Percentiles rank a stretch among this genome's conserved stretches.
These are phyloP conservation scores for Phoma herbarum DNA, from an alignment of 2,329 filamentous ascomycete species.

Conservation along the genomic window DNA sequence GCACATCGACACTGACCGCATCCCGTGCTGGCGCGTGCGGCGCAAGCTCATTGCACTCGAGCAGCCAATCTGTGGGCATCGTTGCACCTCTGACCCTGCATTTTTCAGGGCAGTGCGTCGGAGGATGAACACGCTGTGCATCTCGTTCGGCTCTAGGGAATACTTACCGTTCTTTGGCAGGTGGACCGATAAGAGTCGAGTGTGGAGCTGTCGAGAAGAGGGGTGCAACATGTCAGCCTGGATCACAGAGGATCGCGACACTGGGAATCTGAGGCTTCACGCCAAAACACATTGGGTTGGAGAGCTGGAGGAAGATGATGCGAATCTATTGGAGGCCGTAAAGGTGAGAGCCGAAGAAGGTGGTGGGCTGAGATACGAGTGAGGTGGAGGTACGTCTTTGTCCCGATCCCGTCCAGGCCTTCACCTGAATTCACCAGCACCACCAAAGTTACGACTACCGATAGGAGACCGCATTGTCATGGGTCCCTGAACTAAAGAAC, in stretches of 20 bases:
- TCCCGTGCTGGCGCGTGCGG: constrained; percentile 16
- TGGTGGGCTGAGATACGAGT: constrained; percentile 12
- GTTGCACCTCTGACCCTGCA: constrained; percentile 14
- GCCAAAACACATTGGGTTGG: constrained; percentile 9
- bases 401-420: too few species aligned
- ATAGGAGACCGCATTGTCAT: too few species aligned
- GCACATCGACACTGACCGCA: constrained; percentile 12
- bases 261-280: constrained; percentile 12
- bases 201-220: constrained; percentile 10
- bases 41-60: constrained; percentile 19
- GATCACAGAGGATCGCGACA: constrained; percentile 13
- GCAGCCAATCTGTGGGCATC: constrained; percentile 17
- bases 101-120: constrained; percentile 17
- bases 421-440: too few species aligned
- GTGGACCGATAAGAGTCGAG: constrained; percentile 7
- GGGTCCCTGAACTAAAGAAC: too few species aligned
- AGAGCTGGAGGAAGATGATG: constrained; percentile 4
- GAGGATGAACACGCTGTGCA: constrained; percentile 13
- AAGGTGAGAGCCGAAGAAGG: constrained; percentile 13
- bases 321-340: constrained; percentile 2
- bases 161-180: constrained; percentile 17
- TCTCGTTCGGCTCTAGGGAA: constrained; percentile 14
- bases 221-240: constrained; percentile 16
- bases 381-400: not conserved
- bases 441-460: too few species aligned